Evolutionary conservation across 768 basidiomycete species (phyloP).

Genomic region (Tulasnella sp.): DNA sequence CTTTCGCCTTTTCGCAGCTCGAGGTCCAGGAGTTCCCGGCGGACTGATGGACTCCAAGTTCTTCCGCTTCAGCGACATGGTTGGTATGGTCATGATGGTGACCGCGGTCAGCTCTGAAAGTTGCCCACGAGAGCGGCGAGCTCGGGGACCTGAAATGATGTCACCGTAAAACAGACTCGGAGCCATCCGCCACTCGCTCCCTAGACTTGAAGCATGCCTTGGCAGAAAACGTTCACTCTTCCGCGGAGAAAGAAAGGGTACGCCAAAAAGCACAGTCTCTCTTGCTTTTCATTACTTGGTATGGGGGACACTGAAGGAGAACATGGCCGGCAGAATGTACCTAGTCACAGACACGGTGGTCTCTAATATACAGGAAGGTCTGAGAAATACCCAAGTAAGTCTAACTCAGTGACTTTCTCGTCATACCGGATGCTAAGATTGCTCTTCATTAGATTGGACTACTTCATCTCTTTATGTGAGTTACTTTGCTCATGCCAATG

Average conservation of each 20-base stretch:
- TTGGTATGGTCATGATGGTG: not conserved
- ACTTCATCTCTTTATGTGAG: conserved; percentile 76
- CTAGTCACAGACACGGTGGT: conserved; percentile 71
- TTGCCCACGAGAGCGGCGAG: not conserved
- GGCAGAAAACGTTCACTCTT: conserved; percentile 78
- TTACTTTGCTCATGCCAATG: conserved; percentile 17
- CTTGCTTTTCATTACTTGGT: not conserved
- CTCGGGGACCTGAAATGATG: not conserved
- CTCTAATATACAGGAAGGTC: conserved; percentile 51
- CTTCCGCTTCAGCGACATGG: not conserved
- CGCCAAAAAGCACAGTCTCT: not conserved
- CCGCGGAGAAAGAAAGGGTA: conserved; percentile 40
- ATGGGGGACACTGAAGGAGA: not conserved
- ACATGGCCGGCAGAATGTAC: conserved; percentile 41
- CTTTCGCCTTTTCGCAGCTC: conserved; percentile 8
- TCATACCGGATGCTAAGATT: not conserved
- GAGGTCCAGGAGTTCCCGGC: not conserved
- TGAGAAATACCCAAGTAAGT: conserved; percentile 52
- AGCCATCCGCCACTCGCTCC: not conserved
- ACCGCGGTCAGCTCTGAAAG: not conserved
- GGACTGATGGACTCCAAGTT: conserved; percentile 6
- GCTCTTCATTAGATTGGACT: conserved; percentile 53
- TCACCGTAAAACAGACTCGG: not conserved
- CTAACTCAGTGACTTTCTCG: not conserved
- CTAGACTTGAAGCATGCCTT: conserved; percentile 46